Conservation (phyloP, 1,284 basidiomycete genomes). For the Ceratobasidium sp. region DNA sequence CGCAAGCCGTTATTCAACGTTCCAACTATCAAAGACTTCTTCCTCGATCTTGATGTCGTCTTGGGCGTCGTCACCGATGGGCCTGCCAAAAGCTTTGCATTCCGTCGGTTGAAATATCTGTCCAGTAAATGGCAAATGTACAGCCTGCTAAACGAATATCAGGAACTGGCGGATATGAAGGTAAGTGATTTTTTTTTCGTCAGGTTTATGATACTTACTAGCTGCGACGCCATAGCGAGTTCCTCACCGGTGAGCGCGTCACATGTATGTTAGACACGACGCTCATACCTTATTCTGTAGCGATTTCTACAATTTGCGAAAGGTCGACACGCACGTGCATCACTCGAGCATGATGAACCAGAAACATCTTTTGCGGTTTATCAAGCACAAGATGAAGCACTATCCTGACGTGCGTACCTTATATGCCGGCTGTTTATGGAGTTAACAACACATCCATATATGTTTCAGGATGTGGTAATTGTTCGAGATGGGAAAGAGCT, state of each 20-base stretch:
- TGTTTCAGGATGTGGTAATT: conserved; percentile 90
- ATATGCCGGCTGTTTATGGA: neutral
- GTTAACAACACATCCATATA: neutral
- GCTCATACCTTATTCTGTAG: conserved; percentile 59
- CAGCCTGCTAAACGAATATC: conserved; percentile 91
- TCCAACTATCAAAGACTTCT: conserved; percentile 93
- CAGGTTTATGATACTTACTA: conserved; percentile 37
- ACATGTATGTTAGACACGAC: neutral
- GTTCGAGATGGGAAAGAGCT: conserved; percentile 92
- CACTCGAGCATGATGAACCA: conserved; percentile 99
- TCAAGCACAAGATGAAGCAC: conserved; percentile 96
- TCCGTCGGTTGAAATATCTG: conserved; percentile 91
- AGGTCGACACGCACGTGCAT: conserved; percentile 99
- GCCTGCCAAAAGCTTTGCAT: conserved; percentile 96
- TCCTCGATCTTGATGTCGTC: conserved; percentile 94
- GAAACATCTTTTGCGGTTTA: conserved; percentile 99
- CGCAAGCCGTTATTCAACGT: conserved; percentile 78
- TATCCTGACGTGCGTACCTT: conserved; percentile 71
- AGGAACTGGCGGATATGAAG: conserved; percentile 98
- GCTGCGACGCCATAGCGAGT: conserved; percentile 65
- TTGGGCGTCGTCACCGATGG: conserved; percentile 91
- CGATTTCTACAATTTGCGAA: conserved; percentile 98
- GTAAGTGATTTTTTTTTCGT: conserved; percentile 58
- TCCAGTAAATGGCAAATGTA: conserved; percentile 98
- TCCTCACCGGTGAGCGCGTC: conserved; percentile 71